Evolutionary conservation across 352 stramenopile genomes (phyloP).

Genomic region (Globisporangium middletonii): DNA sequence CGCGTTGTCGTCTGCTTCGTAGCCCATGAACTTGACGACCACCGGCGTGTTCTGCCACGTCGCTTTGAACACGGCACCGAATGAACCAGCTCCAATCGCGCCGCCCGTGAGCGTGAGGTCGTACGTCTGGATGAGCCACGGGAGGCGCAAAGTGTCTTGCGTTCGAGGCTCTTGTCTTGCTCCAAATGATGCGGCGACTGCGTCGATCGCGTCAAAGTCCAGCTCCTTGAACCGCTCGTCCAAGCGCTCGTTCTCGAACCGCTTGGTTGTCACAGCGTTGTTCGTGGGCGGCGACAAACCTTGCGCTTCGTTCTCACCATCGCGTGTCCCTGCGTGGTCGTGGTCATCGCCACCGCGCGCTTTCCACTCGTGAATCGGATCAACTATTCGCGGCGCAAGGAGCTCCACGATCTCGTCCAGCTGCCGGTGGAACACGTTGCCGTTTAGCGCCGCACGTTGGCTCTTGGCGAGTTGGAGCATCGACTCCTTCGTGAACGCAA

Average conservation of each 20-base stretch:
- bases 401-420: neutral
- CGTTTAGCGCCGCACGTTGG: neutral
- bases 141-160: neutral
- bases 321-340: too few species aligned
- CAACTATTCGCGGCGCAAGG: neutral
- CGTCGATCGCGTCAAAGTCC: neutral
- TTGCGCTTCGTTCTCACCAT: too few species aligned
- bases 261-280: neutral
- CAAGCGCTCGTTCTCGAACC: neutral
- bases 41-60: neutral
- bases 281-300: too few species aligned
- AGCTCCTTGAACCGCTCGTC: neutral
- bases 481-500: neutral
- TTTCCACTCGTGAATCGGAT: conserved; percentile 11
- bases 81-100: neutral
- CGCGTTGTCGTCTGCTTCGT: too few species aligned
- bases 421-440: conserved; percentile 2
- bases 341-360: neutral
- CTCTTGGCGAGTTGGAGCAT: neutral
- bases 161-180: neutral
- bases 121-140: neutral
- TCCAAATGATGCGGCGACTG: neutral
- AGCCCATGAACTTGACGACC: neutral
- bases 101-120: neutral
- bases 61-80: neutral